Evolutionary conservation across 768 basidiomycete species (phyloP).

Genomic region (Trametes cubensis): DNA sequence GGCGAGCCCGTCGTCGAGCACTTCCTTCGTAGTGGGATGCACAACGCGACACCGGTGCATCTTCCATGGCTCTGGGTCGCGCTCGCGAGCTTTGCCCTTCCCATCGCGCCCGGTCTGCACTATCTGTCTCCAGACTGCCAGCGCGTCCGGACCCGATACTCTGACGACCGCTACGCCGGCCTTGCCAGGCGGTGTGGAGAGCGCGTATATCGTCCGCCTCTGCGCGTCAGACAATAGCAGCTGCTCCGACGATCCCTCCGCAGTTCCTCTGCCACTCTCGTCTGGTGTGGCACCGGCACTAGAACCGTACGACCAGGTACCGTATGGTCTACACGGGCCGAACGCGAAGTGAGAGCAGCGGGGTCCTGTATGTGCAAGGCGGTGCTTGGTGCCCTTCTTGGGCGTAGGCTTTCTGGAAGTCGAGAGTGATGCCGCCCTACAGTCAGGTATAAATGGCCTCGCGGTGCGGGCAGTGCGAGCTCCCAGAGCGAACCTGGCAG

Average conservation of each 20-base stretch:
- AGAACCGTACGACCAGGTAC: slow-evolving; percentile 1
- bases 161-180: slow-evolving; percentile 83
- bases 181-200: slow-evolving; percentile 86
- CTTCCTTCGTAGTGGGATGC: slow-evolving; percentile 59
- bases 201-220: slow-evolving; percentile 79
- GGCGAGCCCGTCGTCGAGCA: slow-evolving; percentile 78
- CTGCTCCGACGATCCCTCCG: background rate
- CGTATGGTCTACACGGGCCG: slow-evolving; percentile 17
- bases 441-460: slow-evolving; percentile 15
- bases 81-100: slow-evolving; percentile 21
- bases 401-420: slow-evolving; percentile 15
- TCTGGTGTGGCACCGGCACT: background rate
- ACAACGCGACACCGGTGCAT: slow-evolving; percentile 72
- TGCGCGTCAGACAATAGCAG: slow-evolving; percentile 52
- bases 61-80: slow-evolving; percentile 59
- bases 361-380: slow-evolving; percentile 13
- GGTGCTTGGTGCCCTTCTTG: slow-evolving; percentile 15
- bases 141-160: slow-evolving; percentile 77
- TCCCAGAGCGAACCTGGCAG: slow-evolving; percentile 7
- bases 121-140: slow-evolving; percentile 62
- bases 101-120: slow-evolving; percentile 41
- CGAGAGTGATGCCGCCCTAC: slow-evolving; percentile 3
- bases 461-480: slow-evolving; percentile 13
- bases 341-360: background rate
- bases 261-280: background rate